These are phyloP conservation scores for Dactylellina parvicollis DNA, from an alignment of 2,329 filamentous ascomycete species.

Conservation along the genomic window DNA sequence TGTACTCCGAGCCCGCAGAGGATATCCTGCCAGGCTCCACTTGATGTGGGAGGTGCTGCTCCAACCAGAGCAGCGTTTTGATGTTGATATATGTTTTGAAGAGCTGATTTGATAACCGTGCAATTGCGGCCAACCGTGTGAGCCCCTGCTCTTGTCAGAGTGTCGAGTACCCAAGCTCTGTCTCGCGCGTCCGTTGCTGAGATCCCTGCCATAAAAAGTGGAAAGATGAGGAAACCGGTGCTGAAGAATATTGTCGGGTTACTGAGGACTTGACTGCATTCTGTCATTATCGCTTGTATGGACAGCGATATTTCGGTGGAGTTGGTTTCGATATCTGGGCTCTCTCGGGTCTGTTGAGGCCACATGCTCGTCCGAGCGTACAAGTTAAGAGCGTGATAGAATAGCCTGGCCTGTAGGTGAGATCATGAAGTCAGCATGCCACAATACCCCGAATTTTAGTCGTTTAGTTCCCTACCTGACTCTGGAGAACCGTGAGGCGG, in stretches of 20 bases:
- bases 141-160: constrained; percentile 60
- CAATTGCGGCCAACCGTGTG: constrained; percentile 51
- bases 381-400: constrained; percentile 66
- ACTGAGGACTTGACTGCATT: constrained; percentile 37
- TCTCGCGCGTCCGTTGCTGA: constrained; percentile 62
- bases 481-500: constrained; percentile 59
- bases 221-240: constrained; percentile 65
- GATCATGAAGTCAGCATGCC: constrained; percentile 57
- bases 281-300: constrained; percentile 61
- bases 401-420: constrained; percentile 60
- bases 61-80: constrained; percentile 38
- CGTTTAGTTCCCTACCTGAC: constrained; percentile 58
- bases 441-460: constrained; percentile 60
- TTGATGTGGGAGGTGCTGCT: constrained; percentile 31
- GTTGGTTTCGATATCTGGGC: constrained; percentile 64
- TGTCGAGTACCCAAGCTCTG: constrained; percentile 65
- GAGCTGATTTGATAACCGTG: constrained; percentile 43
- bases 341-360: constrained; percentile 64
- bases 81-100: constrained; percentile 45
- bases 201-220: constrained; percentile 67
- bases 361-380: constrained; percentile 69
- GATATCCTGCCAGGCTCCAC: constrained; percentile 47
- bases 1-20: constrained; percentile 51
- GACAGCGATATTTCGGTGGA: constrained; percentile 64
- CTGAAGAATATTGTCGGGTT: constrained; percentile 61